Evolutionary conservation across 805 yeast genomes (phyloP).

Genomic region (Allodekkera sacchari): DNA sequence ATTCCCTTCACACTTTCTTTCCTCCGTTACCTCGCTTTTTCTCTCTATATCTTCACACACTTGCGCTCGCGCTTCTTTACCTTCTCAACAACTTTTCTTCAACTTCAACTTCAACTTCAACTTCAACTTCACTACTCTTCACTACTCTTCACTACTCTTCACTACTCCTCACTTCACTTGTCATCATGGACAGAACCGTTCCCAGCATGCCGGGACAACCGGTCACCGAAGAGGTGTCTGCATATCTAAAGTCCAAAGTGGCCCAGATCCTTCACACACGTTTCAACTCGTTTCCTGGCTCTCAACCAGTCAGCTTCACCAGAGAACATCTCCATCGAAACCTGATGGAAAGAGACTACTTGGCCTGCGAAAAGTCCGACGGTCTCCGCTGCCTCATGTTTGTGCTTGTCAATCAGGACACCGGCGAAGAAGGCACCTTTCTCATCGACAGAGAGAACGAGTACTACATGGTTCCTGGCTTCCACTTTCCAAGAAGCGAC

Average conservation of each 20-base stretch:
- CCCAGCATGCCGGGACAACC: slow-evolving; percentile 83
- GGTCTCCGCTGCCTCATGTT: slow-evolving; percentile 82
- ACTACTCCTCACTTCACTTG: background rate
- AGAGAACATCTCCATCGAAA: slow-evolving; percentile 59
- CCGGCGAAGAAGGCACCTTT: slow-evolving; percentile 81
- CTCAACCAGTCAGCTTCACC: slow-evolving; percentile 91
- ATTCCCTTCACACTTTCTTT: too few relatives aligned
- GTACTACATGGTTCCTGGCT: slow-evolving; percentile 68
- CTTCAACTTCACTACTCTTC: background rate
- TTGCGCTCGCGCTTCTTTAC: too few relatives aligned
- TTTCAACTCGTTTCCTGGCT: slow-evolving; percentile 67
- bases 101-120: too few relatives aligned
- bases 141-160: background rate
- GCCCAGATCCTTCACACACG: slow-evolving; percentile 52
- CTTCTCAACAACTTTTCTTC: background rate
- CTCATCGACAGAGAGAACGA: slow-evolving; percentile 85
- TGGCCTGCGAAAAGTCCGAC: slow-evolving; percentile 93
- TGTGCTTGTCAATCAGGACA: slow-evolving; percentile 49
- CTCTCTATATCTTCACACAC: too few relatives aligned
- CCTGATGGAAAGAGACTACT: slow-evolving; percentile 65
- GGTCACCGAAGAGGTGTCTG: slow-evolving; percentile 65
- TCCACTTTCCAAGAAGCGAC: slow-evolving; percentile 65
- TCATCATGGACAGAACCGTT: slow-evolving; percentile 36
- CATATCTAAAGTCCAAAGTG: slow-evolving; percentile 59
- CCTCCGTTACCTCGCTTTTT: too few relatives aligned